phyloP scores from a whole-genome alignment of 2,329 filamentous ascomycete species.

The Pseudogymnoascus sp. region DNA sequence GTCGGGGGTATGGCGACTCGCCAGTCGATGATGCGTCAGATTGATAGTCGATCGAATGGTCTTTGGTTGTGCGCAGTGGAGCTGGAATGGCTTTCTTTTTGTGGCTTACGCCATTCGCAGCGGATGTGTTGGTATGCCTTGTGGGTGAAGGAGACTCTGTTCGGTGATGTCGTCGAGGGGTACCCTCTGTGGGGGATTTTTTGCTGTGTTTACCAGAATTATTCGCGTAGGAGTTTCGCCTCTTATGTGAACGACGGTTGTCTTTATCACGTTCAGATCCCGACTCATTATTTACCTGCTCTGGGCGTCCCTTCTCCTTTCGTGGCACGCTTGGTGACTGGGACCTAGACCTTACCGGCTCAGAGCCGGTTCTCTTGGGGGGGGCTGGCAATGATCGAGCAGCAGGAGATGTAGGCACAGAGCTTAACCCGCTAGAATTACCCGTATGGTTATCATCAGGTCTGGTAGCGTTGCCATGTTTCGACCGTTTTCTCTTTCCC shows the following conservation, averaged over 20 bases:
- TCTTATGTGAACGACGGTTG: constrained; percentile 16
- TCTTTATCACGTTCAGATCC: constrained; percentile 22
- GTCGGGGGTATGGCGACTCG: constrained; percentile 50
- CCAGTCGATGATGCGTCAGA: constrained; percentile 59
- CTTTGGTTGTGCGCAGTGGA: constrained; percentile 37
- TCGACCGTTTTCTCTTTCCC: constrained; percentile 43
- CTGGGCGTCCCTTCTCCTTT: constrained; percentile 26
- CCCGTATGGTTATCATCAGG: constrained; percentile 20
- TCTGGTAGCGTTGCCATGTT: constrained; percentile 17
- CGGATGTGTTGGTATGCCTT: not conserved
- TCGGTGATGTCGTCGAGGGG: constrained; percentile 18
- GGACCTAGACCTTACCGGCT: constrained; percentile 38
- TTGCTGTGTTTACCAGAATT: constrained; percentile 16
- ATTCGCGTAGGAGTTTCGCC: constrained; percentile 21
- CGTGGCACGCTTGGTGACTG: constrained; percentile 31
- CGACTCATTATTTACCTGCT: constrained; percentile 35
- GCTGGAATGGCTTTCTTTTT: constrained; percentile 56
- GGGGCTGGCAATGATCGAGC: constrained; percentile 24
- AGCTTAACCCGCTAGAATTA: constrained; percentile 47
- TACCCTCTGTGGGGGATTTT: constrained; percentile 16
- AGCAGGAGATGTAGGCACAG: constrained; percentile 46
- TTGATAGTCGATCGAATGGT: constrained; percentile 52
- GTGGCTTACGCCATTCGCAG: constrained; percentile 43
- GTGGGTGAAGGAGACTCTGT: constrained; percentile 44
- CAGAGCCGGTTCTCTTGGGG: constrained; percentile 38